Conservation (phyloP, 2,329 filamentous ascomycete genomes). For the Tolypocladium ophioglossoides region DNA sequence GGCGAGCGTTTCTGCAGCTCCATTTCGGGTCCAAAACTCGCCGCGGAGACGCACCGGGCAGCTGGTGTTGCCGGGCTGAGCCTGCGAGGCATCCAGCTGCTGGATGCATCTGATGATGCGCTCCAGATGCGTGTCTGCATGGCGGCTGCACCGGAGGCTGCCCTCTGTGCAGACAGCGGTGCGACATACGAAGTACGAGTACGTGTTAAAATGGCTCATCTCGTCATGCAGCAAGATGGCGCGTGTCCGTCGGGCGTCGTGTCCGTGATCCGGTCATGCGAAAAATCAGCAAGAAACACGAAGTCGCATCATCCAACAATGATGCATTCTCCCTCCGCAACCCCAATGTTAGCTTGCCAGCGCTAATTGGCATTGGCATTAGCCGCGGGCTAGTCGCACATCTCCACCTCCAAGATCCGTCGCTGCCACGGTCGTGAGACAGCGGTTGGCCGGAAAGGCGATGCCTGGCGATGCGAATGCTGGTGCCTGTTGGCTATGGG, state of each 20-base stretch:
- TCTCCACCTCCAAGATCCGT: not conserved
- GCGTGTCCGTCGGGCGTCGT: not conserved
- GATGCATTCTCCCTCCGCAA: not conserved
- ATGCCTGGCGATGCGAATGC: conserved; percentile 1
- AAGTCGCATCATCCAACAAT: no score
- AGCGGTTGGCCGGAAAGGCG: not conserved
- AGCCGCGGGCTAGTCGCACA: not conserved
- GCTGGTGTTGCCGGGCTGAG: not conserved
- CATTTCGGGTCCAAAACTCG: no score
- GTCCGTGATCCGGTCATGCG: not conserved
- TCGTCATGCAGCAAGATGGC: not conserved
- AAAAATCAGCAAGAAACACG: no score
- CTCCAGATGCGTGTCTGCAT: not conserved
- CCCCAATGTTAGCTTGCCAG: not conserved
- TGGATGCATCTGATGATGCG: not conserved
- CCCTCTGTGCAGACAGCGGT: not conserved
- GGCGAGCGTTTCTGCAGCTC: no score
- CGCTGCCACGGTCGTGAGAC: not conserved
- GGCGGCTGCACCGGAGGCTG: not conserved
- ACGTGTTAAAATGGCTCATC: not conserved
- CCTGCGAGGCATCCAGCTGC: not conserved
- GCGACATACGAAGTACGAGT: not conserved
- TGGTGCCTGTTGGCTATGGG: conserved; percentile 2
- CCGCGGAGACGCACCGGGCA: not conserved
- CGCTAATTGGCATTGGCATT: not conserved